Evolutionary conservation across 208 protist genomes (phyloP).

Genomic region (Trypanosoma theileri): DNA sequence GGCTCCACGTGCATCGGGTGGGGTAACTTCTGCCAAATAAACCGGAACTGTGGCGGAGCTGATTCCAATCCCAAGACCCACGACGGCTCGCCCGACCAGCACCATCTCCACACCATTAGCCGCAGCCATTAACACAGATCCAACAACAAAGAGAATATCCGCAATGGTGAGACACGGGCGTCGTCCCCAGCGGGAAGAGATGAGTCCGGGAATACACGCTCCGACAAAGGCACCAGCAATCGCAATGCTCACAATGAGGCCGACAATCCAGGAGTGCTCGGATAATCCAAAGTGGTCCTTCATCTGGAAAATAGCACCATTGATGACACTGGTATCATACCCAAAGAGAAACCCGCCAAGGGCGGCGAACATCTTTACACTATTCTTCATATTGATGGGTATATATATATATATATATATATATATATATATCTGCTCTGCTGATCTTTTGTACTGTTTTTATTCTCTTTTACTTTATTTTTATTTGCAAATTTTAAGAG

Average conservation of each 20-base stretch:
- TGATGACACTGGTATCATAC: slow-evolving; percentile 93
- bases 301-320: slow-evolving; percentile 90
- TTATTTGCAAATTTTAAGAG: no score
- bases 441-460: neutral
- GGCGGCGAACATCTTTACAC: slow-evolving; percentile 80
- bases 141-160: slow-evolving; percentile 80
- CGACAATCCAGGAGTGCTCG: slow-evolving; percentile 75
- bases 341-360: slow-evolving; percentile 92
- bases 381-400: slow-evolving; percentile 20
- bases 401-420: no score
- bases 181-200: slow-evolving; percentile 74
- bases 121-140: slow-evolving; percentile 73
- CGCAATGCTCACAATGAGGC: slow-evolving; percentile 86
- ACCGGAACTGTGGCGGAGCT: slow-evolving; percentile 90
- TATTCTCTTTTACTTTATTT: neutral
- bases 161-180: slow-evolving; percentile 69
- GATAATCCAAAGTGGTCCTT: slow-evolving; percentile 87
- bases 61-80: slow-evolving; percentile 87
- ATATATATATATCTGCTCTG: neutral
- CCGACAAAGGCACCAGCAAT: slow-evolving; percentile 86
- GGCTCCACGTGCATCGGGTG: slow-evolving; percentile 69
- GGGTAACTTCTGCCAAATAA: slow-evolving; percentile 88
- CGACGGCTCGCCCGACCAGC: slow-evolving; percentile 76
- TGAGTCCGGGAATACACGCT: slow-evolving; percentile 64
- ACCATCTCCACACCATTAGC: slow-evolving; percentile 68